Evolutionary conservation across 495 filamentous ascomycete genomes (phyloP), one percentile per base, ranked within the genome.

Genomic region (Penicillium coffeae): DNA sequence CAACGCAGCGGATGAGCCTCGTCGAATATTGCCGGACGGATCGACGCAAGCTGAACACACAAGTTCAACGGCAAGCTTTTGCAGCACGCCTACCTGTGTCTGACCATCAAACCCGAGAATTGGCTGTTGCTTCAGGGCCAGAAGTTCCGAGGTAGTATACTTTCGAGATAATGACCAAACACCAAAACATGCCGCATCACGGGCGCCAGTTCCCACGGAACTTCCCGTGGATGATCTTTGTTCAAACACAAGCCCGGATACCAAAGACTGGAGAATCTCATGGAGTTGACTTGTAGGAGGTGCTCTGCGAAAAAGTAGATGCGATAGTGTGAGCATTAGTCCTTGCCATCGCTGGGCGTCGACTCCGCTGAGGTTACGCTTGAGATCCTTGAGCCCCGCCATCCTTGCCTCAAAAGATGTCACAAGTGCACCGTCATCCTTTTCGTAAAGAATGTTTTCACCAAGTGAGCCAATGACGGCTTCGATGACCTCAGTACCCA

Each of bases 141-240:
- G 76, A 9, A 97, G 72, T 56, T 96, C 90, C 1, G 71, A 54
- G 0, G 92, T 96, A 1, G 79, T 84, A 53, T 97, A 99, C 39
- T 90, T 83, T 48, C 93, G 77, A 36, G 90, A 90, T 9, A 97
- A 66, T 1, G 90, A 83, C 93, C 93, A 99, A 21, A 95, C 84
- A 21, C 93, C 93, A 59, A 96, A 96, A 63, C 89, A 94, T 2
- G 93, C 88, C 3, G 94, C 94, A 72, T 99, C 93, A 44, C 93
- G 79, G n/a, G 97, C 94, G 56, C 92, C 96, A 0, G 86, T 83
- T 8, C 94, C 94, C n/a, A 89, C 71, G 3, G 90, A 89, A 8
- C 74, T 79, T 8, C 95, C 94, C 14, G 86, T 88, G 0, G 88
- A 72, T 21, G 83, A 86, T 37, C 89, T 78, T 59, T 92, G 87